Conservation (phyloP, 31 red algal genomes). For the Porphyra umbilicalis region DNA sequence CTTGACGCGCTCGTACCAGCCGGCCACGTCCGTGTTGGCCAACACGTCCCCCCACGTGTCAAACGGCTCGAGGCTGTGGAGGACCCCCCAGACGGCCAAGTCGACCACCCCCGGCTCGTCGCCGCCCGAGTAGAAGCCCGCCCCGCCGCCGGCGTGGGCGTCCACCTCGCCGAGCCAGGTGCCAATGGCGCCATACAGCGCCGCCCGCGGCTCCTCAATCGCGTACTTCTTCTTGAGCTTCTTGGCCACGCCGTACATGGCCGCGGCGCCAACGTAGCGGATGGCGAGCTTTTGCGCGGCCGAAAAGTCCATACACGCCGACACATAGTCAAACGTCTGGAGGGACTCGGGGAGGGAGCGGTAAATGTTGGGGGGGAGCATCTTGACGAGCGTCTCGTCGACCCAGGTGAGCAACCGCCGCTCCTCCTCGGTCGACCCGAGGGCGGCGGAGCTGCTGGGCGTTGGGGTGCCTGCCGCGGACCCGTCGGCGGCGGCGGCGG, state of each 20-base stretch:
- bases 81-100: slow-evolving; percentile 87
- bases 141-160: slow-evolving; percentile 18
- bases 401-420: slow-evolving; percentile 83
- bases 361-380: slow-evolving; percentile 97
- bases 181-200: slow-evolving; percentile 47
- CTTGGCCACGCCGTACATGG: slow-evolving; percentile 87
- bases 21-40: slow-evolving; percentile 28
- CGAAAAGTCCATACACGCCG: slow-evolving; percentile 73
- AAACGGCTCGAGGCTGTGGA: slow-evolving; percentile 73
- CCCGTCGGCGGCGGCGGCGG: not conserved
- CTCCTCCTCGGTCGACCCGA: slow-evolving; percentile 11
- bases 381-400: slow-evolving; percentile 70
- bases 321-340: slow-evolving; percentile 91
- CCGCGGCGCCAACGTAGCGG: slow-evolving; percentile 70
- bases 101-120: slow-evolving; percentile 70
- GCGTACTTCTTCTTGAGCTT: slow-evolving; percentile 93
- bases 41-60: slow-evolving; percentile 72
- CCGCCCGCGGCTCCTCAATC: slow-evolving; percentile 80
- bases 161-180: slow-evolving; percentile 64
- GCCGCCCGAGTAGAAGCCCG: slow-evolving; percentile 43
- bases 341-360: slow-evolving; percentile 67
- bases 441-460: not conserved
- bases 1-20: slow-evolving; percentile 82
- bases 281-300: slow-evolving; percentile 67
- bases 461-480: not conserved